Percentiles rank a stretch among this genome's conserved stretches.
Conservation (phyloP, 1,139 yeast genomes). For the Schwanniomyces etchellsii region DNA sequence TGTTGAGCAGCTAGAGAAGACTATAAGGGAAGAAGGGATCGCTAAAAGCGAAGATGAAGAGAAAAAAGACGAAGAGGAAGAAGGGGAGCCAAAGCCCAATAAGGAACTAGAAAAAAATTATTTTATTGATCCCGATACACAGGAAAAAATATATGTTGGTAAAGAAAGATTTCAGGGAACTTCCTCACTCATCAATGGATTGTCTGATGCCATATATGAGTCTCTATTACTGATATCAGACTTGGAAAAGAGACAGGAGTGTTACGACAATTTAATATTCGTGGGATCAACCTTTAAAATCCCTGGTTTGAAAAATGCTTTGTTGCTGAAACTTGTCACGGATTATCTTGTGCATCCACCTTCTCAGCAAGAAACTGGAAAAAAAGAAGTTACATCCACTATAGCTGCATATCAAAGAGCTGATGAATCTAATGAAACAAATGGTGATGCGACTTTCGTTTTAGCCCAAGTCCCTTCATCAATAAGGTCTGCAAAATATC, state of each 20-base stretch:
- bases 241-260: conserved; percentile 67
- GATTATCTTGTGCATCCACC: conserved; percentile 48
- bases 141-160: conserved; percentile 60
- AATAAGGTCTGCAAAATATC: conserved; percentile 63
- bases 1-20: conserved; percentile 56
- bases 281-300: conserved; percentile 74
- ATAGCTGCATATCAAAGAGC: conserved; percentile 42
- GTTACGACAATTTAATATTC: conserved; percentile 79
- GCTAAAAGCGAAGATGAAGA: conserved; percentile 15
- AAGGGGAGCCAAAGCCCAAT: conserved; percentile 40
- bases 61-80: conserved; percentile 20
- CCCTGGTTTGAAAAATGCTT: conserved; percentile 70
- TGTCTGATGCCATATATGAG: conserved; percentile 52
- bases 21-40: conserved; percentile 58
- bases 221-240: conserved; percentile 57
- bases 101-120: conserved; percentile 60
- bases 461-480: conserved; percentile 70
- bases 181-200: conserved; percentile 46
- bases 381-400: conserved; percentile 31
- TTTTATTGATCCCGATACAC: conserved; percentile 53
- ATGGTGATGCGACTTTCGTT: conserved; percentile 19
- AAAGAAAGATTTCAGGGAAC: conserved; percentile 85
- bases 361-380: conserved; percentile 22
- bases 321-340: conserved; percentile 53
- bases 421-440: conserved; percentile 22